Evolutionary conservation across 2,329 filamentous ascomycete genomes (phyloP), one percentile per base, ranked within the genome.

Genomic region (Xylaria sp.): DNA sequence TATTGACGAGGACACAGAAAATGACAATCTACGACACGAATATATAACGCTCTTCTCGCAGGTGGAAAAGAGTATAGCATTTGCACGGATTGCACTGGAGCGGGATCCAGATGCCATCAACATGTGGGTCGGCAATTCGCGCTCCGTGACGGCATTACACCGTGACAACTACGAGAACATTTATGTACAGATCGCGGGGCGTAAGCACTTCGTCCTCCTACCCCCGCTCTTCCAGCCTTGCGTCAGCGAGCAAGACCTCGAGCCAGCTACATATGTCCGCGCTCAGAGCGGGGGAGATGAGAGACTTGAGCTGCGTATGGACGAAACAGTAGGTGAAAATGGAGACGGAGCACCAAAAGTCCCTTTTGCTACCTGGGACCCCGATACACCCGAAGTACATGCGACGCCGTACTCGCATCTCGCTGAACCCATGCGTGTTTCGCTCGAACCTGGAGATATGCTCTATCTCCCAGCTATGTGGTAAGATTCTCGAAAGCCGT

Each of bases 81-180:
- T 92, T 78, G 92, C 92, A 0, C 87, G 90, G 34, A 89, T 93
- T 69, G 92, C 92, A 0, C 86, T 95, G 0, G 62, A 63, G 48
- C 84, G 86, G 58, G 76, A 81, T 0, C 91, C 92, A 0, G 93
- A 96, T 71, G 93, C 93, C 15, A 87, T 94, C 70, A 96, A 96
- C 77, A 85, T 96, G 76, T 95, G 93, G 93, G 89, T 96, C 59
- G 93, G 93, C 63, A 92, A 93, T 80, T 88, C 88, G 1, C 84
- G 83, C 46, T 92, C 90, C 31, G 84, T 87, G 0, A 94, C 92
- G 0, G 90, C 91, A 0, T 79, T 94, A 63, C 93, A 96, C 81
- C 92, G 91, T 76, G 93, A 96, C 81, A 92, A 92, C 75, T 95
- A 94, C 79, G 92, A 96, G 79, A 96, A 96, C 78, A 86, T 96